phyloP scores from a whole-genome alignment of 805 yeast species.

The Starmerella bombi region DNA sequence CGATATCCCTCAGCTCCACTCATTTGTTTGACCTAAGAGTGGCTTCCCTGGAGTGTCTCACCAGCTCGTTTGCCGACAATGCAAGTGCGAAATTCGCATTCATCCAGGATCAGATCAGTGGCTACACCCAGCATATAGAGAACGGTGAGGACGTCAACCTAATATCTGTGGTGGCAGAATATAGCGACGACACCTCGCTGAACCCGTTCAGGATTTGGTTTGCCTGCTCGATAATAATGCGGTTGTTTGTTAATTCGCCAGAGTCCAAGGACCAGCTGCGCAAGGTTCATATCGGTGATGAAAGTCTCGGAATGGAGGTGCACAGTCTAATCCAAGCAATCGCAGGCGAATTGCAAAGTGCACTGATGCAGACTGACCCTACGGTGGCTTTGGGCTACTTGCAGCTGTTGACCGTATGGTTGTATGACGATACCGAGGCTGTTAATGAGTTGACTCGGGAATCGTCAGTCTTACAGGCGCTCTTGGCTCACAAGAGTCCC shows the following conservation, averaged over 20 bases:
- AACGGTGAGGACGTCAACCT: conserved; percentile 37
- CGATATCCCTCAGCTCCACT: conserved; percentile 61
- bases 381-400: conserved; percentile 67
- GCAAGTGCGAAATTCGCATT: conserved; percentile 48
- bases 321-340: conserved; percentile 60
- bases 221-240: conserved; percentile 51
- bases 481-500: conserved; percentile 51
- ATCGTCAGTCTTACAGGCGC: conserved; percentile 47
- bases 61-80: conserved; percentile 56
- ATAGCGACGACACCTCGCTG: conserved; percentile 53
- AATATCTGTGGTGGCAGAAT: conserved; percentile 58
- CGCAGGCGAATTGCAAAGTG: conserved; percentile 56
- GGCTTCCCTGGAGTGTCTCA: conserved; percentile 53
- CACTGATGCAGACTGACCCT: conserved; percentile 45
- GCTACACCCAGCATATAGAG: conserved; percentile 24
- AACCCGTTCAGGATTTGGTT: conserved; percentile 88
- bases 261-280: conserved; percentile 25
- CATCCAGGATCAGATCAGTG: conserved; percentile 47
- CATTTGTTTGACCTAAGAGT: conserved; percentile 73
- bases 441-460: conserved; percentile 65
- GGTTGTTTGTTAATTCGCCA: conserved; percentile 37
- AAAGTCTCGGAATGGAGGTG: conserved; percentile 47
- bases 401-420: conserved; percentile 60
- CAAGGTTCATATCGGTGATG: conserved; percentile 41
- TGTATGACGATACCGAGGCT: conserved; percentile 63